Evolutionary conservation across 805 yeast species (phyloP).

Genomic region (Metschnikowia rubicola): DNA sequence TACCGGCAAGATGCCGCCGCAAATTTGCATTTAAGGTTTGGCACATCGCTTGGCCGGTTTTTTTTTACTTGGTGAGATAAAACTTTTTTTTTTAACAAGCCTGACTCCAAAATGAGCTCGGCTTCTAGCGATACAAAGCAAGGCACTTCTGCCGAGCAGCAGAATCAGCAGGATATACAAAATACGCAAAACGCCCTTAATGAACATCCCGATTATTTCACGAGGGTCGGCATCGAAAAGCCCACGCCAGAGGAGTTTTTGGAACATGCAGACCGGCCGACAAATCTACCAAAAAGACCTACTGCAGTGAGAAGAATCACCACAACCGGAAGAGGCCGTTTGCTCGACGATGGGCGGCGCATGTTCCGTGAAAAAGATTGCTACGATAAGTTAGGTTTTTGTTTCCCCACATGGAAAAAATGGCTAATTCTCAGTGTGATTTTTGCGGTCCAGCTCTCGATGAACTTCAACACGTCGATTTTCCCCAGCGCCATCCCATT

Average conservation of each 20-base stretch:
- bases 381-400: conserved; percentile 33
- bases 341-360: conserved; percentile 25
- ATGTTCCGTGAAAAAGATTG: conserved; percentile 32
- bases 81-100: neutral
- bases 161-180: neutral
- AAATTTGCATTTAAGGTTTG: neutral
- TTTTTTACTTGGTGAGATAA: neutral
- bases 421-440: conserved; percentile 36
- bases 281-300: neutral
- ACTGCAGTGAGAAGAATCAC: conserved; percentile 7
- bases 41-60: neutral
- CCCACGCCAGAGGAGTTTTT: conserved; percentile 1
- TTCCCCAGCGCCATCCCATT: conserved; percentile 24
- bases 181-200: neutral
- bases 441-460: conserved; percentile 37
- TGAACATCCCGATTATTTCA: conserved; percentile 5
- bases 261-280: conserved; percentile 1
- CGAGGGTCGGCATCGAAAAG: conserved; percentile 6
- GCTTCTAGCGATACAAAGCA: conserved; percentile 2
- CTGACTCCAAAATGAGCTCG: neutral
- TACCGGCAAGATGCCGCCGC: too few species aligned
- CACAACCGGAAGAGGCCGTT: conserved; percentile 17
- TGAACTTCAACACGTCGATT: conserved; percentile 40
- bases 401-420: conserved; percentile 29
- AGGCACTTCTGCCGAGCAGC: conserved; percentile 1